Evolutionary conservation across 78 protist genomes (phyloP), one percentile per base, ranked within the genome.

Genomic region (Dictyostelium citrinum): DNA sequence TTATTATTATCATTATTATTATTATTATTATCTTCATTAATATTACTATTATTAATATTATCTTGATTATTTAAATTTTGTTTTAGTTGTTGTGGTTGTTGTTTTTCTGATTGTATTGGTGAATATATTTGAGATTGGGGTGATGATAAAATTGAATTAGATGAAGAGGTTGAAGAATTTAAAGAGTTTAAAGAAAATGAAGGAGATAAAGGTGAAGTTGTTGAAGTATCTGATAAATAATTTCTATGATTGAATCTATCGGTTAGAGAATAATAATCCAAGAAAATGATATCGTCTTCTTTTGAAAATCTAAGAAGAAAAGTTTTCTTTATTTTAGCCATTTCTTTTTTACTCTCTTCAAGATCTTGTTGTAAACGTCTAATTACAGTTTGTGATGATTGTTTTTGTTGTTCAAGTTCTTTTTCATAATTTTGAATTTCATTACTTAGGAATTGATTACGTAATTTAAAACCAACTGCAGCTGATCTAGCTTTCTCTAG

Each of bases 401-500:
- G 80, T 33, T 78, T 88, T 46, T 88, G 93, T 78, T 88, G 93
- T 17, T 78, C 43, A 9, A 49, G 31, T 10, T 88, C 93, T 31
- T 76, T 41, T 67, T 88, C 93, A 29, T 61, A 14, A 3, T 49
- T 78, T 72, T 67, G 43, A 31, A 88, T 37, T 72, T 88, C 93
- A 45, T 88, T 88, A 20, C 41, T 67, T 4, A 88, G 37, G 29
- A 88, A 88, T 45, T 78, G 93, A 88, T 77, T 88, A 35, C 81
- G 84, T 9, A 88, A 60, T 41, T 77, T n/a, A 24, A 78, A 88
- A 3, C 93, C 93, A 76, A 88, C 72, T 22, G 80, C 81, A 1
- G 93, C 93, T 0, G 93, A 27, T 51, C 93, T 78, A 4, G 93
- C 84, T n/a, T 68, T 76, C 14, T 88, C 93, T 61, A 88, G 49